Percentiles rank a stretch among this genome's conserved stretches.
Evolutionary conservation across 495 filamentous ascomycete genomes (phyloP).

Genomic region (Ramalina peruviana): DNA sequence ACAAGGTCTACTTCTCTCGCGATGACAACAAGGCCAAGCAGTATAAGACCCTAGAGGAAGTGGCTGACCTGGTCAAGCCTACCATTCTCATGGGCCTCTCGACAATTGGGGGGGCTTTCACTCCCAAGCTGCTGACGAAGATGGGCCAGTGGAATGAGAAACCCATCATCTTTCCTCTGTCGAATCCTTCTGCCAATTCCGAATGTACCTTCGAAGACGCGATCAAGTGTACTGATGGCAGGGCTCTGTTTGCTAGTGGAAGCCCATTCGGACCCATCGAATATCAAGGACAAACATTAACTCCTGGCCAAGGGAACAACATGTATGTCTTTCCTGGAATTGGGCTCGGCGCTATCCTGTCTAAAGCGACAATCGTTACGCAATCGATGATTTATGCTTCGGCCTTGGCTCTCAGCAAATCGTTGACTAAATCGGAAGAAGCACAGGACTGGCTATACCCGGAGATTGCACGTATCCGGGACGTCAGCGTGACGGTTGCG

Average conservation of each 20-base stretch:
- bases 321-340: slow-evolving; percentile 98
- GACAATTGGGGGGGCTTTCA: slow-evolving; percentile 90
- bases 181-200: slow-evolving; percentile 88
- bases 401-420: slow-evolving; percentile 62
- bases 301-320: slow-evolving; percentile 84
- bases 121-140: slow-evolving; percentile 67
- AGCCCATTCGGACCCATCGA: slow-evolving; percentile 75
- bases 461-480: slow-evolving; percentile 78
- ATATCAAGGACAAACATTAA: slow-evolving; percentile 45
- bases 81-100: slow-evolving; percentile 91
- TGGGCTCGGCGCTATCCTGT: slow-evolving; percentile 85
- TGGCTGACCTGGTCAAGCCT: slow-evolving; percentile 86
- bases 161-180: slow-evolving; percentile 87
- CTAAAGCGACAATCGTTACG: slow-evolving; percentile 75
- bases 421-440: slow-evolving; percentile 67
- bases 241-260: slow-evolving; percentile 84
- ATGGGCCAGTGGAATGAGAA: slow-evolving; percentile 69
- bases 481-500: slow-evolving; percentile 77
- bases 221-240: slow-evolving; percentile 75
- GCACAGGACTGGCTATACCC: slow-evolving; percentile 80
- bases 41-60: slow-evolving; percentile 76
- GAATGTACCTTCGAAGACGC: slow-evolving; percentile 95
- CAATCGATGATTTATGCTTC: slow-evolving; percentile 74
- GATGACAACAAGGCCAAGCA: slow-evolving; percentile 85
- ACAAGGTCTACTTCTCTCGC: slow-evolving; percentile 96